Evolutionary conservation across 768 basidiomycete species (phyloP), one percentile per base, ranked within the genome.

Genomic region (Serendipita vermifera): DNA sequence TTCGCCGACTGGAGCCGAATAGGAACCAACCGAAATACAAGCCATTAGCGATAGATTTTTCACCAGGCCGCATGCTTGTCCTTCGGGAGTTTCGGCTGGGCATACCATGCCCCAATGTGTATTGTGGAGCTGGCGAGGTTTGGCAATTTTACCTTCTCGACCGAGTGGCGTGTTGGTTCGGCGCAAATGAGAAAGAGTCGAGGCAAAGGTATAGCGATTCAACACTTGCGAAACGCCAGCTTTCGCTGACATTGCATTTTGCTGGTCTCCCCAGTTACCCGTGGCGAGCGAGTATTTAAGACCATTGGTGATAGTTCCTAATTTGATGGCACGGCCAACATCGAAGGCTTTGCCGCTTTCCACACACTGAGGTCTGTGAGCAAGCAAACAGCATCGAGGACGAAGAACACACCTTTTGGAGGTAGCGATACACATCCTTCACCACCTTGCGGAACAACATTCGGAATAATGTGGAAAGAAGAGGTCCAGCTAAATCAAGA

Each of bases 41-140:
- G 94, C 74, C 92, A 98, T 94, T 61, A 98, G 81, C 0, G 96
- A 89, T 57, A 99, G 72, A 70, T 99, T 98, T 74, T 99, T 98
- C 71, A 98, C 96, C 39, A 98, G 79, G 71, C 96, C 96, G 71
- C 96, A 99, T 59, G 96, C 96, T 68, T 98, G 96, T 41, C 96
- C 96, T 81, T 99, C 96, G 1, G 96, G 96, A 3, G 96, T 99
- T 69, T 99, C 96, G 35, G 96, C 96, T 38, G 96, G 96, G 66
- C 96, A 99, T 17, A 99, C 96, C 96, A 99, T 98, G 33, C 96
- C 96, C 96, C 96, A 99, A 64, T 99, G 96, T 0, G 96, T 97
- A 65, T 99, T 99, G 69, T 99, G 96, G 56, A 99, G 74, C 64
- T 99, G 96, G 63, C 96, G 96, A 57, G 96, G 96, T 68, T 98